phyloP scores from a whole-genome alignment of 306 rosid genomes.

The Astragalus membranaceus region DNA sequence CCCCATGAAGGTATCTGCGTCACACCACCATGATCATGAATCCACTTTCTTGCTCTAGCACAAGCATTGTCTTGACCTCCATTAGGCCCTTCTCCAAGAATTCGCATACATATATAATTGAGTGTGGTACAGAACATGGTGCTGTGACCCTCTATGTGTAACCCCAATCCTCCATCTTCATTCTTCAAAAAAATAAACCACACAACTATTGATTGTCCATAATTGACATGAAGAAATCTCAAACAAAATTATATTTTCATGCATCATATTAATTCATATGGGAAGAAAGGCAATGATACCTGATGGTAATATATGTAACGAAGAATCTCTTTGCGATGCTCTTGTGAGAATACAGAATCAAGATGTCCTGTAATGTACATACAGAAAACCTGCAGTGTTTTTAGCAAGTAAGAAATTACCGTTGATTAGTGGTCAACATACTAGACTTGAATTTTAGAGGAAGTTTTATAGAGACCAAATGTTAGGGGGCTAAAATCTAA shows the following conservation, averaged over 20 bases:
- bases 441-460: neutral
- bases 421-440: neutral
- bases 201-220: neutral
- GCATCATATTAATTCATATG: neutral
- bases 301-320: slow-evolving; percentile 61
- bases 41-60: slow-evolving; percentile 62
- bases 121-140: slow-evolving; percentile 63
- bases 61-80: slow-evolving; percentile 60
- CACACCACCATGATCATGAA: slow-evolving; percentile 56
- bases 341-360: slow-evolving; percentile 32
- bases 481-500: too few species aligned
- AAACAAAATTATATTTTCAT: neutral
- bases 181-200: slow-evolving; percentile 39
- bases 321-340: slow-evolving; percentile 55
- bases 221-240: neutral
- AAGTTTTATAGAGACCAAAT: neutral
- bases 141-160: slow-evolving; percentile 74
- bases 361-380: slow-evolving; percentile 56
- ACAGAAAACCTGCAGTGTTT: slow-evolving; percentile 46
- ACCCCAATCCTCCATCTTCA: slow-evolving; percentile 88
- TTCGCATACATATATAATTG: slow-evolving; percentile 55
- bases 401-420: neutral
- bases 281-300: slow-evolving; percentile 25
- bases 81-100: slow-evolving; percentile 64
- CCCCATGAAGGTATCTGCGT: slow-evolving; percentile 84